These are phyloP conservation scores for Kluyveromyces dobzhanskii DNA, from an alignment of 805 yeast genomes.

Conservation along the genomic window DNA sequence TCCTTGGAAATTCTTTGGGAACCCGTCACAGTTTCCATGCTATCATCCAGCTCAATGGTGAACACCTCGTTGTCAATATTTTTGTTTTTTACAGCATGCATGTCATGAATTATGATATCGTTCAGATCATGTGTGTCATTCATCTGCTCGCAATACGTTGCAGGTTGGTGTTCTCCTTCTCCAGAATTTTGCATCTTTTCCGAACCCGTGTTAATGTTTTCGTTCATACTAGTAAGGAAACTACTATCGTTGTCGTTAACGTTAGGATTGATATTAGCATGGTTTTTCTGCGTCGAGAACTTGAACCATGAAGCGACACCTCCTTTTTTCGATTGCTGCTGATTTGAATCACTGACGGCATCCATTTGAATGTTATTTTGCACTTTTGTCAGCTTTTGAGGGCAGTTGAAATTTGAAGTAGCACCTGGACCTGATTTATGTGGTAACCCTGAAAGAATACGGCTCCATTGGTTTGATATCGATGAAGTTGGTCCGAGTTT, in stretches of 20 bases:
- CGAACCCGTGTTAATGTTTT: background rate
- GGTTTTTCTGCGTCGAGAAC: conserved; percentile 1
- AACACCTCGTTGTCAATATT: conserved; percentile 3
- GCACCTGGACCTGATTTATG: conserved; percentile 1
- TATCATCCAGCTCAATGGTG: conserved; percentile 4
- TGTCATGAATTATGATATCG: background rate
- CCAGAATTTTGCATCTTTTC: conserved; percentile 1
- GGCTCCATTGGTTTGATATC: conserved; percentile 2
- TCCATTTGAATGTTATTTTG: background rate
- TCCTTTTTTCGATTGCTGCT: background rate
- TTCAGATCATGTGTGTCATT: too few species aligned
- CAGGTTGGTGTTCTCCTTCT: conserved; percentile 3
- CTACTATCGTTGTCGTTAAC: background rate
- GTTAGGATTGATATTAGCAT: conserved; percentile 1
- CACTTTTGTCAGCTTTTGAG: conserved; percentile 1
- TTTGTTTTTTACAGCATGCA: background rate
- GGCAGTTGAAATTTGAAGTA: conserved; percentile 1
- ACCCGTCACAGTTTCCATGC: conserved; percentile 4
- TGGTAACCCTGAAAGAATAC: conserved; percentile 4
- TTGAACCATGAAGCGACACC: conserved; percentile 5
- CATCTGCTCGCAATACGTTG: too few species aligned
- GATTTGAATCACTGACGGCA: too few species aligned
- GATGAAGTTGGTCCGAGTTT: background rate
- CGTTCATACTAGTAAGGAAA: background rate
- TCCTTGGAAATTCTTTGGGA: conserved; percentile 2